Conservation (phyloP, 257 asterid genomes). For the Marsdenia floribunda region DNA sequence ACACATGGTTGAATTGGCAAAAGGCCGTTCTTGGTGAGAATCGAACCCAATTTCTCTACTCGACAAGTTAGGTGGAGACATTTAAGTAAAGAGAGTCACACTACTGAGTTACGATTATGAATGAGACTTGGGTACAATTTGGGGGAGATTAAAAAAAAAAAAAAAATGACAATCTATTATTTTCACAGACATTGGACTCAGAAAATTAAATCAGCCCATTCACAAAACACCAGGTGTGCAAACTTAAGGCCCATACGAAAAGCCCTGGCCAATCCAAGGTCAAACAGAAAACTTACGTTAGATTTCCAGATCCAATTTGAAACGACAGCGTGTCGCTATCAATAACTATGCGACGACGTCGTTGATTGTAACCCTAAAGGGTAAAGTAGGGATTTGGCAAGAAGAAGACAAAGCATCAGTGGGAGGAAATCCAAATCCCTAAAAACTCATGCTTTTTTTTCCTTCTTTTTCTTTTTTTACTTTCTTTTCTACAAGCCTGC, state of each 20-base stretch:
- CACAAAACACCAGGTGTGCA: background rate
- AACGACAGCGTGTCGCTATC: background rate
- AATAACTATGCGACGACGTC: background rate
- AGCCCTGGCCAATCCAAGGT: background rate
- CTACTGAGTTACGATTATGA: too few species aligned
- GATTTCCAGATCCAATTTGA: background rate
- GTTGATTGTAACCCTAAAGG: background rate
- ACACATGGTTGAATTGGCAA: too few species aligned
- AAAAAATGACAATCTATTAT: too few species aligned
- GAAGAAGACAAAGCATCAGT: slow-evolving; percentile 13
- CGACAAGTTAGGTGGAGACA: too few species aligned
- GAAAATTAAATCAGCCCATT: background rate
- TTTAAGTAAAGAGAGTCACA: too few species aligned
- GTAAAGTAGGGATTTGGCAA: slow-evolving; percentile 18
- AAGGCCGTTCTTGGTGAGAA: too few species aligned
- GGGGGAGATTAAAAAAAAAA: too few species aligned
- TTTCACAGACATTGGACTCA: background rate
- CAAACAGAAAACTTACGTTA: background rate
- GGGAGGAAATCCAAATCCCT: slow-evolving; percentile 19
- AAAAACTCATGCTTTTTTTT: background rate
- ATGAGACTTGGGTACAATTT: too few species aligned
- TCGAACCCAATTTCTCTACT: too few species aligned
- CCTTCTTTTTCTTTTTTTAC: background rate
- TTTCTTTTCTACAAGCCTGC: background rate
- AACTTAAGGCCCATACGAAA: background rate